Conservation (phyloP, 345 rosid genomes). For the Lepidium africanum region DNA sequence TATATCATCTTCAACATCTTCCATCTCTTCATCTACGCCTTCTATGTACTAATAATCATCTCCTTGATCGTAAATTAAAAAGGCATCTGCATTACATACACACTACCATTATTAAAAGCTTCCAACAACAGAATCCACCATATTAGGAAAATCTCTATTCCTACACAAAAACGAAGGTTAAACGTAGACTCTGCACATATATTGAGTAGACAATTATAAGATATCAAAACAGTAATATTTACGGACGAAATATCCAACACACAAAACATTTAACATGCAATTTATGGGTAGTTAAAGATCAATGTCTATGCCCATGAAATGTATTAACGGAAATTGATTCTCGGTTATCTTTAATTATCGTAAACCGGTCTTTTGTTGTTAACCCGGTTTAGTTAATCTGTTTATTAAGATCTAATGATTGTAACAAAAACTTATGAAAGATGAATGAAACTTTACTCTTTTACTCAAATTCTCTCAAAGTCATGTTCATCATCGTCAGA, state of each 20-base stretch:
- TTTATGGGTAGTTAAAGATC: not conserved
- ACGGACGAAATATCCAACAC: not conserved
- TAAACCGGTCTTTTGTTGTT: too few species aligned
- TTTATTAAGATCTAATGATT: too few species aligned
- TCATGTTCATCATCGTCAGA: too few species aligned
- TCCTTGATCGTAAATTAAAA: conserved; percentile 25
- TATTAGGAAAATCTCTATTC: not conserved
- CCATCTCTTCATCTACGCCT: conserved; percentile 62
- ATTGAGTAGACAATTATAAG: not conserved
- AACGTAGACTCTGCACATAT: not conserved
- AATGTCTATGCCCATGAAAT: not conserved
- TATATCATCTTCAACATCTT: too few species aligned
- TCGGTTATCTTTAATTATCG: too few species aligned
- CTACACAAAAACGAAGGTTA: not conserved
- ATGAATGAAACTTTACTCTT: too few species aligned
- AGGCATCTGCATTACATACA: conserved; percentile 8
- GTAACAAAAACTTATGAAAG: too few species aligned
- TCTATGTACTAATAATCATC: conserved; percentile 61
- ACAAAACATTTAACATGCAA: not conserved
- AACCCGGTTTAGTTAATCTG: too few species aligned
- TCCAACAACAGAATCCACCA: not conserved
- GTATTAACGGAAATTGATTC: not conserved
- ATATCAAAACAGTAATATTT: not conserved
- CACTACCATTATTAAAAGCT: not conserved
- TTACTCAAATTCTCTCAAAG: too few species aligned